Evolutionary conservation across 768 basidiomycete genomes (phyloP).

Genomic region (Tricholoma hemisulphureum): DNA sequence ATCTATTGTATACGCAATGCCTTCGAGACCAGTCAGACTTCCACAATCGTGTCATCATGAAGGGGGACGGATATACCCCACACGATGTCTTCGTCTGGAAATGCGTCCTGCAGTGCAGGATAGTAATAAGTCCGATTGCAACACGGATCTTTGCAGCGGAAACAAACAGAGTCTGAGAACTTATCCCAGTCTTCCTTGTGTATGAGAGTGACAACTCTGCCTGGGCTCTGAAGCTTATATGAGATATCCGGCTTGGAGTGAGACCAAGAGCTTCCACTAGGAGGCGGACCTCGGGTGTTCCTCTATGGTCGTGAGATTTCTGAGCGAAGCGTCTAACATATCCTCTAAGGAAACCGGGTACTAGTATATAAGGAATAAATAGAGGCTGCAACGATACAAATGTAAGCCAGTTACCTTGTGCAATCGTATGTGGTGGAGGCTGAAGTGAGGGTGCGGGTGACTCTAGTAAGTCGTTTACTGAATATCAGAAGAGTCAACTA

Average conservation of each 20-base stretch:
- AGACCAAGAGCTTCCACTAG: not conserved
- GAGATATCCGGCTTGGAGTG: not conserved
- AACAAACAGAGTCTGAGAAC: constrained; percentile 63
- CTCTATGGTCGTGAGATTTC: constrained; percentile 89
- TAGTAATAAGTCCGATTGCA: not conserved
- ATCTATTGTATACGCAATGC: constrained; percentile 87
- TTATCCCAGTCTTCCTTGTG: constrained; percentile 86
- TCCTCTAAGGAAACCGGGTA: constrained; percentile 83
- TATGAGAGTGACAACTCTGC: constrained; percentile 86
- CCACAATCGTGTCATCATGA: not conserved
- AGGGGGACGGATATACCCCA: constrained; percentile 59
- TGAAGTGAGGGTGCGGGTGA: too few relatives aligned
- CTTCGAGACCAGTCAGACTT: constrained; percentile 31
- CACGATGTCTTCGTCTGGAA: constrained; percentile 72
- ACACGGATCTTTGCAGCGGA: not conserved
- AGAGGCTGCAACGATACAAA: not conserved
- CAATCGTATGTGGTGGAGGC: constrained; percentile 81
- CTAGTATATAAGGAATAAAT: constrained; percentile 29
- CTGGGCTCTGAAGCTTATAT: constrained; percentile 57
- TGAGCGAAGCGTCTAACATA: constrained; percentile 91
- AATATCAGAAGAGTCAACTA: not conserved
- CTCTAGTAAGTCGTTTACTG: not conserved
- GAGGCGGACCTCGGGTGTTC: constrained; percentile 70
- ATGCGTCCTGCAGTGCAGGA: constrained; percentile 48
- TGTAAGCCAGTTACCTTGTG: constrained; percentile 47